phyloP scores from a whole-genome alignment of 352 stramenopile genomes.

The Aphanomyces invadans region DNA sequence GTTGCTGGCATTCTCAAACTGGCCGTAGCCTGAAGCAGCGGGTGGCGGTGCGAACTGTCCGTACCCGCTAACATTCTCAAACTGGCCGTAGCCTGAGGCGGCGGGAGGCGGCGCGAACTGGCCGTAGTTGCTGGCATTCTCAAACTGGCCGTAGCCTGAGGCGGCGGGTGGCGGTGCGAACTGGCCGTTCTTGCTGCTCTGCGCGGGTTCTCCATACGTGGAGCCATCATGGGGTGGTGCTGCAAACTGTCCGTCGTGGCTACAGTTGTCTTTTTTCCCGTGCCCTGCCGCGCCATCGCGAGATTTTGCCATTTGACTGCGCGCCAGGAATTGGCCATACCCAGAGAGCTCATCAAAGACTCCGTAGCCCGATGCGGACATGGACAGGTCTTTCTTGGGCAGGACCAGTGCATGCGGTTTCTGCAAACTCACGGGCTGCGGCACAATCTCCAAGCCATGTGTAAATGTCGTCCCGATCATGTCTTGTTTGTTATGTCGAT shows the following conservation, averaged over 20 bases:
- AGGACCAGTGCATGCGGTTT: background rate
- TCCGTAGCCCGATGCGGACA: slow-evolving; percentile 1
- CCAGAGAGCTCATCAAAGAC: slow-evolving; percentile 10
- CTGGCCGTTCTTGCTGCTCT: background rate
- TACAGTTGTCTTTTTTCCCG: slow-evolving; percentile 11
- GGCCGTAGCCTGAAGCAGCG: slow-evolving; percentile 20
- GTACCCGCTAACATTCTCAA: slow-evolving; percentile 27
- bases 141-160: slow-evolving; percentile 35
- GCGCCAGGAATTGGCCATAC: slow-evolving; percentile 21
- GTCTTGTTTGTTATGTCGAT: slow-evolving; percentile 49
- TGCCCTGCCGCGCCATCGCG: background rate
- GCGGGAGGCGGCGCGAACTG: slow-evolving; percentile 30
- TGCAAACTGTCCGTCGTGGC: slow-evolving; percentile 31
- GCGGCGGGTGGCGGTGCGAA: background rate
- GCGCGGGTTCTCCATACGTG: background rate
- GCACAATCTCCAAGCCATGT: slow-evolving; percentile 36
- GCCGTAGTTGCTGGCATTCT: slow-evolving; percentile 36
- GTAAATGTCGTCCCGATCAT: slow-evolving; percentile 65
- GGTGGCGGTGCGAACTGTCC: slow-evolving; percentile 17
- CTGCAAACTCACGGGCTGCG: slow-evolving; percentile 12
- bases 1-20: slow-evolving; percentile 17
- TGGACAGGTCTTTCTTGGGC: slow-evolving; percentile 5
- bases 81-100: slow-evolving; percentile 28
- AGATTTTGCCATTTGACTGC: background rate
- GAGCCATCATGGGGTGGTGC: background rate